phyloP scores from a whole-genome alignment of 208 protist genomes.

The Crithidia fasciculata region DNA sequence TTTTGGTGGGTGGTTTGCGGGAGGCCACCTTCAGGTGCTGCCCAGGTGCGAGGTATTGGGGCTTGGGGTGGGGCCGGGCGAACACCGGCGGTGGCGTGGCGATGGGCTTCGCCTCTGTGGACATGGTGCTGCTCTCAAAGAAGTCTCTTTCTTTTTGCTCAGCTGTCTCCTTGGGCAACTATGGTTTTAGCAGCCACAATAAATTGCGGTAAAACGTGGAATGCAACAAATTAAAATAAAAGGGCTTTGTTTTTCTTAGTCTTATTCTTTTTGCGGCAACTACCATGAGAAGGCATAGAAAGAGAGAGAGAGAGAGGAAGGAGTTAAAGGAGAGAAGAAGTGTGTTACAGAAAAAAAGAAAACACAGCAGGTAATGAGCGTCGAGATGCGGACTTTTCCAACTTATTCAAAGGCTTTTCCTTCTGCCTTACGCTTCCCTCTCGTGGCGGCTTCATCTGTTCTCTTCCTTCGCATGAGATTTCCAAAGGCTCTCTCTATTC shows the following conservation, averaged over 20 bases:
- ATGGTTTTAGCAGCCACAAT: too few species aligned
- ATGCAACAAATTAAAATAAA: too few species aligned
- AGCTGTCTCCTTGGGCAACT: too few species aligned
- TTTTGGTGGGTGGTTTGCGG: slow-evolving; percentile 11
- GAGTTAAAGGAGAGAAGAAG: not conserved
- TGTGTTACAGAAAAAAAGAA: not conserved
- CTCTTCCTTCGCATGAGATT: too few species aligned
- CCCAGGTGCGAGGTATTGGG: slow-evolving; percentile 27
- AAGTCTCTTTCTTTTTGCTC: not conserved
- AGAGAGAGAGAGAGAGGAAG: not conserved
- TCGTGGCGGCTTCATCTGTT: not conserved
- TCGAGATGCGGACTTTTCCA: not conserved
- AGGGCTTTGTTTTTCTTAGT: too few species aligned
- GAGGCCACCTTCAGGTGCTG: slow-evolving; percentile 37
- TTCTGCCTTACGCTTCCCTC: too few species aligned
- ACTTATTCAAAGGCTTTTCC: not conserved
- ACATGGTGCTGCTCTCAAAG: not conserved
- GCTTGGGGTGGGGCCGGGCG: slow-evolving; percentile 16
- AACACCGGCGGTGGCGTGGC: slow-evolving; percentile 12
- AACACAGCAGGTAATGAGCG: too few species aligned
- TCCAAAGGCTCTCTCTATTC: too few species aligned
- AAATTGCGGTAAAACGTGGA: too few species aligned
- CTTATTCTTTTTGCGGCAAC: too few species aligned
- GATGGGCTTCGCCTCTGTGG: slow-evolving; percentile 6
- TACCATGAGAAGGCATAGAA: too few species aligned